These are phyloP conservation scores for Claviceps digitariae DNA, from an alignment of 2,329 filamentous ascomycete species.

Conservation along the genomic window DNA sequence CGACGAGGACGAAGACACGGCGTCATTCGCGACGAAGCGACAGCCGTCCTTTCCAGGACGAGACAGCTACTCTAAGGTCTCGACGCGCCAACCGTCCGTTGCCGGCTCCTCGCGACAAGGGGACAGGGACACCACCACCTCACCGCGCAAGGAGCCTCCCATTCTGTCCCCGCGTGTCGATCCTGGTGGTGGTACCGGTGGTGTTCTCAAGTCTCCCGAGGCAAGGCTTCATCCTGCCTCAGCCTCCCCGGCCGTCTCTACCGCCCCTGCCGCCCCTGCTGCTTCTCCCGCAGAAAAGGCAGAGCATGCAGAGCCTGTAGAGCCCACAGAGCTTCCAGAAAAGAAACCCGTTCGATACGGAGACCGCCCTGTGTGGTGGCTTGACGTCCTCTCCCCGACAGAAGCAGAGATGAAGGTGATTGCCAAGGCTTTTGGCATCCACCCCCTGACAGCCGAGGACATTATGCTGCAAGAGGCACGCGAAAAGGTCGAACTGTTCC, in stretches of 20 bases:
- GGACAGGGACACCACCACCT: constrained; percentile 12
- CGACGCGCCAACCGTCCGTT: constrained; percentile 33
- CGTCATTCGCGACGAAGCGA: constrained; percentile 12
- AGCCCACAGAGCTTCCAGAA: neutral
- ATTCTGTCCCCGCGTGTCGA: constrained; percentile 33
- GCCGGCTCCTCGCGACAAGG: constrained; percentile 17
- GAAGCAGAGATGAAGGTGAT: constrained; percentile 93
- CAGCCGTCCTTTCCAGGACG: constrained; percentile 12
- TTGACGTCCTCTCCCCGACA: constrained; percentile 82
- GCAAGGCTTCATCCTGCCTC: constrained; percentile 10
- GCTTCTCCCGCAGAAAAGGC: no score
- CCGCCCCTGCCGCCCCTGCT: no score
- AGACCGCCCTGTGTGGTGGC: constrained; percentile 88
- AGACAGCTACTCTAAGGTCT: constrained; percentile 28
- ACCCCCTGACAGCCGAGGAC: constrained; percentile 88
- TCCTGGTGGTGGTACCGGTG: constrained; percentile 24
- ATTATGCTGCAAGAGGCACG: constrained; percentile 96
- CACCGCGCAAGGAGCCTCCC: constrained; percentile 17
- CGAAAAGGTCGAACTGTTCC: constrained; percentile 95
- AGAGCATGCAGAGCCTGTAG: constrained; percentile 11
- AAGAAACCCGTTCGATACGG: constrained; percentile 47
- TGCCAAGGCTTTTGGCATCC: constrained; percentile 85
- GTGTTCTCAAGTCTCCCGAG: constrained; percentile 23
- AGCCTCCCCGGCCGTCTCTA: neutral
- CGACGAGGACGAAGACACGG: constrained; percentile 33